Conservation (phyloP, 441 rosid species). For the Metrosideros polymorpha region DNA sequence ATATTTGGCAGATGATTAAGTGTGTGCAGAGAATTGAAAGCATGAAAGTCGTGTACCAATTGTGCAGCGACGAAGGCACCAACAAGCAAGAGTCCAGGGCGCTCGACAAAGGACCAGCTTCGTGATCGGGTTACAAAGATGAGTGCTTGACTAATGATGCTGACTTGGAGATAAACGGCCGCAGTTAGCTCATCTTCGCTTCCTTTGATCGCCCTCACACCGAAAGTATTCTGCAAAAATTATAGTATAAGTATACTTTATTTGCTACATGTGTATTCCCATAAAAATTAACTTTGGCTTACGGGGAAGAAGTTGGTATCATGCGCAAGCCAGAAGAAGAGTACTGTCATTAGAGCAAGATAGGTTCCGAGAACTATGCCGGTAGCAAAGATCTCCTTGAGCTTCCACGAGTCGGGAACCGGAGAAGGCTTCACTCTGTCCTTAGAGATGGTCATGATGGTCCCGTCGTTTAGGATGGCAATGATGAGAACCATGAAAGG, state of each 20-base stretch:
- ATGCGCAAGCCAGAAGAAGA: slow-evolving; percentile 9
- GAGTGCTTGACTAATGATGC: slow-evolving; percentile 1
- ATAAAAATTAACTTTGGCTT: neutral
- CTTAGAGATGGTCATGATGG: slow-evolving; percentile 15
- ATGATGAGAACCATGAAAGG: slow-evolving; percentile 12
- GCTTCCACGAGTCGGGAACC: slow-evolving; percentile 7
- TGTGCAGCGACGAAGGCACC: neutral
- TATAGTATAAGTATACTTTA: neutral
- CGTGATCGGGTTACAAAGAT: slow-evolving; percentile 1
- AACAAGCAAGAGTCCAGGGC: neutral
- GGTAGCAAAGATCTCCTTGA: slow-evolving; percentile 6
- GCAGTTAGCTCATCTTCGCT: slow-evolving; percentile 4
- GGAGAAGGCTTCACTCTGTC: slow-evolving; percentile 11
- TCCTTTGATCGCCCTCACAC: slow-evolving; percentile 1
- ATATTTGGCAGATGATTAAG: neutral
- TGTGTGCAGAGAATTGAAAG: neutral
- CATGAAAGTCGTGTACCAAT: neutral
- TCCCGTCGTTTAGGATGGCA: slow-evolving; percentile 7
- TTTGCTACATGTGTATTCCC: neutral
- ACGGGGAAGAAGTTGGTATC: slow-evolving; percentile 4
- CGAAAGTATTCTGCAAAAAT: neutral
- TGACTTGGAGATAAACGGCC: slow-evolving; percentile 4
- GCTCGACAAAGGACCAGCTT: slow-evolving; percentile 4
- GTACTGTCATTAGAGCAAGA: slow-evolving; percentile 2
- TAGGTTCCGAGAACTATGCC: slow-evolving; percentile 3